Evolutionary conservation across 257 asterid species (phyloP).

Genomic region (Jacaranda mimosifolia): DNA sequence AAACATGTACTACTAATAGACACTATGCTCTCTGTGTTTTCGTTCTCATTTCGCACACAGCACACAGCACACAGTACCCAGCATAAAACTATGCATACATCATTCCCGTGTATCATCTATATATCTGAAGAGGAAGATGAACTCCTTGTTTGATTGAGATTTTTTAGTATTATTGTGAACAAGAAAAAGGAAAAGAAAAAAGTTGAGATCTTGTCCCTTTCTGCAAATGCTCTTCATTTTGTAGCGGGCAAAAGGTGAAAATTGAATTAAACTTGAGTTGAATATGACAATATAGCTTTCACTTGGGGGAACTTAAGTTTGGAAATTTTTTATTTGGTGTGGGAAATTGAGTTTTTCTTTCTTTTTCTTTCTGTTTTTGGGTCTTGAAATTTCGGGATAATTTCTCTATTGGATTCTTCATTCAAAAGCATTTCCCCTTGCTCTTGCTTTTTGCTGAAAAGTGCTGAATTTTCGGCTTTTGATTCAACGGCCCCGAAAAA

Average conservation of each 20-base stretch:
- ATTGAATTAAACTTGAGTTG: slow-evolving; percentile 31
- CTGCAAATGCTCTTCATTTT: slow-evolving; percentile 49
- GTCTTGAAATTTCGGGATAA: neutral
- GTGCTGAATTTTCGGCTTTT: neutral
- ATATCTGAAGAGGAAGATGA: slow-evolving; percentile 18
- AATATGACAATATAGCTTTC: slow-evolving; percentile 18
- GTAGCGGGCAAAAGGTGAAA: slow-evolving; percentile 41
- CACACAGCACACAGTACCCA: slow-evolving; percentile 28
- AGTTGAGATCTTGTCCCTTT: slow-evolving; percentile 49
- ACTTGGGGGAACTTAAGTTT: neutral
- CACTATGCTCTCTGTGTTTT: slow-evolving; percentile 17
- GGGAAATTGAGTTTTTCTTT: neutral
- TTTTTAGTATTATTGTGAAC: slow-evolving; percentile 8
- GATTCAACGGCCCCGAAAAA: neutral
- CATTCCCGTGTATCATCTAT: neutral
- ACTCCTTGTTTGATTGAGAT: slow-evolving; percentile 33
- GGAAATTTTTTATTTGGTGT: neutral
- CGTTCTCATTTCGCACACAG: slow-evolving; percentile 29
- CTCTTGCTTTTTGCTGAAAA: neutral
- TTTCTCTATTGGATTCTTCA: slow-evolving; percentile 1
- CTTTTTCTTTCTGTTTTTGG: too few species aligned
- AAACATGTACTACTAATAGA: neutral
- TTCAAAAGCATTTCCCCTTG: slow-evolving; percentile 1
- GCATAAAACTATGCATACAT: slow-evolving; percentile 32
- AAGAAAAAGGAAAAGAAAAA: slow-evolving; percentile 16